Conservation (phyloP, 257 asterid genomes). For the Ballota nigra region DNA sequence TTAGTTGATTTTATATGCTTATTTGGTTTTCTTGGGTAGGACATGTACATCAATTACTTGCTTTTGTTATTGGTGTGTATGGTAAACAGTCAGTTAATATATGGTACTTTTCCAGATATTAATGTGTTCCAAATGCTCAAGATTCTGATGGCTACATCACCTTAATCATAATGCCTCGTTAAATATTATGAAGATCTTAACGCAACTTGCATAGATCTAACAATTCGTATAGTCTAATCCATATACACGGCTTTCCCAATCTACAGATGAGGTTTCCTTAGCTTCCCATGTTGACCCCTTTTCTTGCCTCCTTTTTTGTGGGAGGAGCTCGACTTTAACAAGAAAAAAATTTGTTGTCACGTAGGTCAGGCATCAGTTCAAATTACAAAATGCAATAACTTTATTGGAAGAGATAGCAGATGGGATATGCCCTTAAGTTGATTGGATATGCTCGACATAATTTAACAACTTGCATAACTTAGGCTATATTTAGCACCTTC, state of each 20-base stretch:
- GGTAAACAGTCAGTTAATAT: neutral
- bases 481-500: conserved; percentile 1
- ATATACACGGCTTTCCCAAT: neutral
- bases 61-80: neutral
- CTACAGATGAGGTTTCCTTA: neutral
- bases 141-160: neutral
- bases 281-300: too few relatives aligned
- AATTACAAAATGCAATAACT: neutral
- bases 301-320: neutral
- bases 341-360: neutral
- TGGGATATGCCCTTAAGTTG: neutral
- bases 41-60: neutral
- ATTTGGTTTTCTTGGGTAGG: neutral
- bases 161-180: neutral
- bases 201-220: neutral
- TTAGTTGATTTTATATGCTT: neutral
- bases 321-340: neutral
- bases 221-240: neutral
- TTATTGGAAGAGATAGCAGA: neutral
- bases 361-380: neutral
- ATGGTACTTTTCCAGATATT: neutral
- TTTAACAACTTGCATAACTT: neutral
- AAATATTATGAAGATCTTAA: neutral
- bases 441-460: neutral
- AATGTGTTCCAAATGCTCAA: neutral